Conservation (phyloP, 1,284 basidiomycete species). For the Tilletia horrida region DNA sequence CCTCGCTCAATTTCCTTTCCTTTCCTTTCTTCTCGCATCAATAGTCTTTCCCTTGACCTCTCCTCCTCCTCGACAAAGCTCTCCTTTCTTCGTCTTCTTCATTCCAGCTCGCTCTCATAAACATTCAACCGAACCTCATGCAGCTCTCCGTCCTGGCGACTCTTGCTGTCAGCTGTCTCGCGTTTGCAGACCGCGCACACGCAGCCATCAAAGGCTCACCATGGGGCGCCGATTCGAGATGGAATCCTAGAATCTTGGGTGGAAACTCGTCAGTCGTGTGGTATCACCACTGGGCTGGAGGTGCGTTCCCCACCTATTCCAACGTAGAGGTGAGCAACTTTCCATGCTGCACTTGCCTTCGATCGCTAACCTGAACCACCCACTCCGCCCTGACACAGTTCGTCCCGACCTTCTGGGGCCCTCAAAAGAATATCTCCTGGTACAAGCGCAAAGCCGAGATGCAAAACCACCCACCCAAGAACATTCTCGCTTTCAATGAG, state of each 20-base stretch:
- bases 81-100: background rate
- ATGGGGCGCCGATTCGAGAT: background rate
- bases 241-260: background rate
- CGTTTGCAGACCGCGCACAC: background rate
- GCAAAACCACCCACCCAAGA: background rate
- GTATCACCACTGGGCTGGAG: conserved; percentile 1
- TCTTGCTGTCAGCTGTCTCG: background rate
- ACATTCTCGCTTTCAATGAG: conserved; percentile 13
- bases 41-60: background rate
- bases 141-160: background rate
- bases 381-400: background rate
- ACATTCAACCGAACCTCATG: background rate
- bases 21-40: background rate
- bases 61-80: background rate
- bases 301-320: background rate
- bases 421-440: background rate
- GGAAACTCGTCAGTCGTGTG: background rate
- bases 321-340: background rate
- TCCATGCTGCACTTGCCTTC: too few species aligned
- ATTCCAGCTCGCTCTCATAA: background rate
- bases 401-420: background rate
- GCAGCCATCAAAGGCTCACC: background rate
- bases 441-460: background rate
- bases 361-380: too few species aligned
- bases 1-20: background rate